phyloP scores from a whole-genome alignment of 176 grass and related monocot genomes.

The Carex pumila region DNA sequence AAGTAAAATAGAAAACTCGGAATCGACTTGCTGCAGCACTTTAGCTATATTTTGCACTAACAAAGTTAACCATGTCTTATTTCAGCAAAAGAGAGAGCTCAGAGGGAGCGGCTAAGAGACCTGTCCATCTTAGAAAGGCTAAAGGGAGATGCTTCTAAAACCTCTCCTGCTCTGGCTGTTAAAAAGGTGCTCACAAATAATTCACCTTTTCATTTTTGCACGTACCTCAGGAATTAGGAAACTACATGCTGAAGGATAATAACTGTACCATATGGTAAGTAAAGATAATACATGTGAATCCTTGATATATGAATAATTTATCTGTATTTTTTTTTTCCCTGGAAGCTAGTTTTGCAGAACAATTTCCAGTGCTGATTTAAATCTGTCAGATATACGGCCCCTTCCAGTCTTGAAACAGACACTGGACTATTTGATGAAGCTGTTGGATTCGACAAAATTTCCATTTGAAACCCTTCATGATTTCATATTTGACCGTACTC shows the following conservation, averaged over 20 bases:
- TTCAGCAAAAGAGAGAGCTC: constrained; percentile 63
- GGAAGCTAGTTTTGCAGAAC: constrained; percentile 92
- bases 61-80: background rate
- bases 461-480: constrained; percentile 76
- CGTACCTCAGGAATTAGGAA: background rate
- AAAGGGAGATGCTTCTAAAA: constrained; percentile 37
- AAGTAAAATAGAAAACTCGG: background rate
- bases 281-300: background rate
- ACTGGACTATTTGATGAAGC: constrained; percentile 59
- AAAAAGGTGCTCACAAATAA: constrained; percentile 58
- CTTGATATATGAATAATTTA: background rate
- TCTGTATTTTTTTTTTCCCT: constrained; percentile 26
- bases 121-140: constrained; percentile 70
- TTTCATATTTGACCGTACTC: constrained; percentile 92
- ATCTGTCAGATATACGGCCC: constrained; percentile 61
- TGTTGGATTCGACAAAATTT: constrained; percentile 49
- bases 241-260: background rate
- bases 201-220: background rate
- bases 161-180: constrained; percentile 61
- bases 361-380: constrained; percentile 42
- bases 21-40: background rate
- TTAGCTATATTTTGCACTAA: background rate
- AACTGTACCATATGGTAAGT: background rate
- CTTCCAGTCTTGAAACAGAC: constrained; percentile 56
- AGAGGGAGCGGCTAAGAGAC: constrained; percentile 81